These are phyloP conservation scores for Clavispora carvajalis DNA, from an alignment of 805 yeast species.

Conservation along the genomic window DNA sequence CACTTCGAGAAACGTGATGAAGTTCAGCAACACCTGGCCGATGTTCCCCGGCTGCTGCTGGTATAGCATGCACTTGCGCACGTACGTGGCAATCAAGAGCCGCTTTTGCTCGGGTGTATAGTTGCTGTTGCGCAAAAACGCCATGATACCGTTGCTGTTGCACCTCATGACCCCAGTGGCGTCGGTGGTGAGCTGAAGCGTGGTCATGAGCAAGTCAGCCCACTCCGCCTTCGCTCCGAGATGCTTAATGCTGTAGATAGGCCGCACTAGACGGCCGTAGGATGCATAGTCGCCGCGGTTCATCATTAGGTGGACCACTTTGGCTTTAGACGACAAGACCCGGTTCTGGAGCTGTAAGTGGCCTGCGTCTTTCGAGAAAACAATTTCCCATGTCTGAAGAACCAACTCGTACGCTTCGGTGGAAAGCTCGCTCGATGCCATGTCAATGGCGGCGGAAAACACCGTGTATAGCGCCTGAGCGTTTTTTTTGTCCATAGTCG, in stretches of 20 bases:
- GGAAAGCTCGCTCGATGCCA: conserved; percentile 16
- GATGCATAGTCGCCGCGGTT: conserved; percentile 21
- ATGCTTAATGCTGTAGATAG: conserved; percentile 10
- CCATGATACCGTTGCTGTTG: conserved; percentile 10
- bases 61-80: conserved; percentile 17
- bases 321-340: conserved; percentile 16
- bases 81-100: conserved; percentile 12
- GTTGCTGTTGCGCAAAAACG: conserved; percentile 12
- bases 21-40: conserved; percentile 9
- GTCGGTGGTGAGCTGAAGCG: conserved; percentile 17
- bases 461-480: background rate
- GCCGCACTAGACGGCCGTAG: conserved; percentile 17
- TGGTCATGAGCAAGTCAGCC: conserved; percentile 21
- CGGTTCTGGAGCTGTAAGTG: conserved; percentile 12
- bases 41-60: conserved; percentile 9
- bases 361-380: conserved; percentile 9
- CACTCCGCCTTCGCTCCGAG: conserved; percentile 7
- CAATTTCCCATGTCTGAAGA: conserved; percentile 21
- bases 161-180: conserved; percentile 5
- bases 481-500: background rate
- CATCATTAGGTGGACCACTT: conserved; percentile 23
- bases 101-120: conserved; percentile 16
- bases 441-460: conserved; percentile 19
- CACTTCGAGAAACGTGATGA: conserved; percentile 12
- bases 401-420: conserved; percentile 14